Base-by-base conservation (phyloP, 495 filamentous ascomycete species). In the Podospora appendiculata region DNA sequence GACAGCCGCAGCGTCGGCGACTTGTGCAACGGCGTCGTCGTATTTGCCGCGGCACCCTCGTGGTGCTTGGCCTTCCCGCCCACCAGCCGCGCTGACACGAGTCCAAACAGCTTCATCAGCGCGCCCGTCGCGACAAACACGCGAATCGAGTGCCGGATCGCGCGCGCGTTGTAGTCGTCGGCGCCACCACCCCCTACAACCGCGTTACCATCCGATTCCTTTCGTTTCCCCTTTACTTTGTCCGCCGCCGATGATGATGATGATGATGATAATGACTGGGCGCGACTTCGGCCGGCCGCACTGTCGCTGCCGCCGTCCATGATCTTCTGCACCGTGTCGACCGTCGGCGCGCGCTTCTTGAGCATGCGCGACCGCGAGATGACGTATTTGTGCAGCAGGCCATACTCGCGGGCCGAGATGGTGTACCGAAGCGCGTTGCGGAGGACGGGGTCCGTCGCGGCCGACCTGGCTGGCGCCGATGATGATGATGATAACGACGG, bases 391-490 rank as follows among this genome's bases (percentile, higher is more conserved):
- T 95, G 87, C 18, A 96, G 79, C 3, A 83, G 73, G 55, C 85
- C 80, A 69, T 96, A 95, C 63, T 96, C 90, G 66, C 84, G 82
- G 43, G 86, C 83, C 67, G 85, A 90, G 43, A 96, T 79, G 51
- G 84, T 89, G 68, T 93, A 85, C 56, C 89, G 82, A 48, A 95
- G 76, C 40, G 87, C 83, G 68, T 89, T 90, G 68, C 87, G 87
- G 25, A 83, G 72, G 59, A 86, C 73, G 17, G 81, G 80, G 49
- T 86, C 83, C 50, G 75, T 60, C 25, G 43, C 43, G 9, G 70
- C 67, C 9, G 73, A 68, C 52, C 58, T 70, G 7, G 71, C 61
- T 16, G 67, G 70, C 9, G 61, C 45, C 14, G 55, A 62, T 52
- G 56, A 46, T 54, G 52, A 34, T 54, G 59, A 17, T 52, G 60